phyloP scores from a whole-genome alignment of 106 monocot genomes.

The Platanthera guangdongensis region DNA sequence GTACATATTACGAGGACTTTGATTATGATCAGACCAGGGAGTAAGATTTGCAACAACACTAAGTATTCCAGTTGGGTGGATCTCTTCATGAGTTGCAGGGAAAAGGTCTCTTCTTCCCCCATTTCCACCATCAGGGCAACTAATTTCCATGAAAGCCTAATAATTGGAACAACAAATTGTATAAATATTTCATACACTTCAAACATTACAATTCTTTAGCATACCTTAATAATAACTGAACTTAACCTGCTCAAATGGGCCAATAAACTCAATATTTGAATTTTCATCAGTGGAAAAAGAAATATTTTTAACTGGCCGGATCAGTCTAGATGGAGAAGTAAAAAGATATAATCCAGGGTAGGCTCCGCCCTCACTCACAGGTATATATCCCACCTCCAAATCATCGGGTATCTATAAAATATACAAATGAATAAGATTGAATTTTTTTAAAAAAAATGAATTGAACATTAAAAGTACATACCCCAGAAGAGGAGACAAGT shows the following conservation, averaged over 20 bases:
- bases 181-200: neutral
- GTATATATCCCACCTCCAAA: constrained; percentile 90
- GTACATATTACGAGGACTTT: constrained; percentile 98
- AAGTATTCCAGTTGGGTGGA: constrained; percentile 83
- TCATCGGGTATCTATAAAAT: constrained; percentile 73
- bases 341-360: constrained; percentile 90
- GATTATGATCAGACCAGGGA: constrained; percentile 98
- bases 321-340: constrained; percentile 87
- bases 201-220: neutral
- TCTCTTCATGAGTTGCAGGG: constrained; percentile 96
- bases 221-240: neutral
- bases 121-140: constrained; percentile 87
- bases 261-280: constrained; percentile 73
- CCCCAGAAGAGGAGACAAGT: constrained; percentile 35
- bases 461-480: constrained; percentile 15
- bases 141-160: constrained; percentile 96
- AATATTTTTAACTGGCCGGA: constrained; percentile 80
- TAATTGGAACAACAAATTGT: constrained; percentile 3
- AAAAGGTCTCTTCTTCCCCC: constrained; percentile 80
- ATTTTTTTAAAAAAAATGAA: constrained; percentile 1
- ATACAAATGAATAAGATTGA: neutral
- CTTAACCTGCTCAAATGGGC: constrained; percentile 90
- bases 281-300: constrained; percentile 14
- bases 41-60: constrained; percentile 99
- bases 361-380: constrained; percentile 74